A percentile compares a stretch with the other conserved stretches of the same genome.
Evolutionary conservation across 371 early-diverging fungal species (phyloP).

Genomic region (Vairimorpha necatrix): DNA sequence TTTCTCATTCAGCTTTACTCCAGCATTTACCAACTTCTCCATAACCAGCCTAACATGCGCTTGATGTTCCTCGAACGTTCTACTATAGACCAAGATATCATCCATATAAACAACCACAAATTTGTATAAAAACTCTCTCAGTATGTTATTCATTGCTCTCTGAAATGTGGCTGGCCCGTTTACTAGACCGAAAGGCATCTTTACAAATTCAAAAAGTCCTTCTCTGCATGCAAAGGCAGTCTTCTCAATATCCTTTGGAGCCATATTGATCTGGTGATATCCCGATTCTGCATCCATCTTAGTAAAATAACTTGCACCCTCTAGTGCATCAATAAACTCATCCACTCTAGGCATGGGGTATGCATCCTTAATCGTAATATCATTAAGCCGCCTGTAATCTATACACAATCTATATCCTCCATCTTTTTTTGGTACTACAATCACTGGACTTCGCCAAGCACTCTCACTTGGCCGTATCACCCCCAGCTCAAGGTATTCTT

Average conservation of each 20-base stretch:
- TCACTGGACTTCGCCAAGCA: conserved; percentile 10
- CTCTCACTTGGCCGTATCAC: conserved; percentile 27
- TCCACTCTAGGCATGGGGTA: conserved; percentile 35
- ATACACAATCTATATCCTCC: conserved; percentile 13
- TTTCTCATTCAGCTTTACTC: not conserved
- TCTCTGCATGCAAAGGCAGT: conserved; percentile 62
- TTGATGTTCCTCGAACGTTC: conserved; percentile 18
- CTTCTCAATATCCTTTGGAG: conserved; percentile 50
- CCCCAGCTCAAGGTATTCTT: conserved; percentile 16
- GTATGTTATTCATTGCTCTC: conserved; percentile 40
- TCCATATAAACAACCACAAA: conserved; percentile 34
- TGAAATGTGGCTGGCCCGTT: no score
- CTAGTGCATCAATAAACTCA: conserved; percentile 40
- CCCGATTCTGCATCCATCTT: conserved; percentile 64
- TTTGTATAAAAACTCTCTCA: conserved; percentile 4
- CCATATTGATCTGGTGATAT: conserved; percentile 64
- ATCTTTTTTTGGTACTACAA: conserved; percentile 12
- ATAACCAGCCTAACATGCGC: conserved; percentile 8
- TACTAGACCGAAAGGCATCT: conserved; percentile 36
- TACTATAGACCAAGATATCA: conserved; percentile 29
- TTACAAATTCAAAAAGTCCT: conserved; percentile 61
- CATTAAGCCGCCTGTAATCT: conserved; percentile 32
- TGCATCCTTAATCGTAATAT: conserved; percentile 21
- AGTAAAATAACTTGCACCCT: conserved; percentile 53
- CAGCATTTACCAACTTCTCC: not conserved